phyloP scores from a whole-genome alignment of 2,329 filamentous ascomycete species.

The Beauveria varroae region DNA sequence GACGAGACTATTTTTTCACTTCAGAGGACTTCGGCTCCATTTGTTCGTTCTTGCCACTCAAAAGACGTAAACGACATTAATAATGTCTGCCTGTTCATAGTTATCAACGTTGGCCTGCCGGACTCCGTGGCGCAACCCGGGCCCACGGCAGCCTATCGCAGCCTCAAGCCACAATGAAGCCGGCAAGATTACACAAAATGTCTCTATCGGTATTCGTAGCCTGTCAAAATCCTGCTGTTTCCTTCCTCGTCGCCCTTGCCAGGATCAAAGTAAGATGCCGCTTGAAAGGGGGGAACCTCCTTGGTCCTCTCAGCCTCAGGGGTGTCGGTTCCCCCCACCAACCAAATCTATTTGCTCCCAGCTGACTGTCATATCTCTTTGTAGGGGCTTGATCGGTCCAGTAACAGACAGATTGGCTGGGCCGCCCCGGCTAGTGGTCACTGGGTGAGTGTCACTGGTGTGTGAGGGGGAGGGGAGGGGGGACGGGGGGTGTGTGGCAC shows the following conservation, averaged over 20 bases:
- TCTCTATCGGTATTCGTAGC: no score
- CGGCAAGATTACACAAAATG: no score
- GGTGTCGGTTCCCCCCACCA: background rate
- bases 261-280: background rate
- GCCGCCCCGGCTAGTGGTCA: background rate
- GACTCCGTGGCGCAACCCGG: background rate
- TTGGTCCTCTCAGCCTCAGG: background rate
- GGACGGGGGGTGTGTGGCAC: background rate
- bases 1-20: no score
- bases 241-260: background rate
- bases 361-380: background rate
- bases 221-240: background rate
- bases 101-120: background rate
- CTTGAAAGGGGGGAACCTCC: background rate
- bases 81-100: background rate
- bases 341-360: background rate
- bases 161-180: background rate
- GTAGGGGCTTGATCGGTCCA: conserved; percentile 6
- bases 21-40: no score
- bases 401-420: background rate
- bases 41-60: background rate
- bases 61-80: background rate
- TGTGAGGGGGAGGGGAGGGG: background rate
- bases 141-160: background rate
- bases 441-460: background rate